phyloP scores from a whole-genome alignment of 1,139 yeast species.

The Diutina rugosa region DNA sequence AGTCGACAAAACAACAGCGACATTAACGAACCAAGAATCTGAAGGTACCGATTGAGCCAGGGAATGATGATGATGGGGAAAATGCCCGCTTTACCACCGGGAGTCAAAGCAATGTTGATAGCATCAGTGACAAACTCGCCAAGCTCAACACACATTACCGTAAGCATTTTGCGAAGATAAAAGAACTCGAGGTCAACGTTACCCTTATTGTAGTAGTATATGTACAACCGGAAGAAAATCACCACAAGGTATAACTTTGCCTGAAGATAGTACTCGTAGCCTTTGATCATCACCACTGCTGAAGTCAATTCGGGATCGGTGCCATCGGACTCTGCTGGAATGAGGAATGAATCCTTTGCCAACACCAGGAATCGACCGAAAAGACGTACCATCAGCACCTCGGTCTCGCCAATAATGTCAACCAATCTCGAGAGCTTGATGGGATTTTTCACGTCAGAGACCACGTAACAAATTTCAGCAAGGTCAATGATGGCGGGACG shows the following conservation, averaged over 20 bases:
- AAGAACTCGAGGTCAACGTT: conserved; percentile 5
- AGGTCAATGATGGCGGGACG: background rate
- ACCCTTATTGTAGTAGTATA: conserved; percentile 5
- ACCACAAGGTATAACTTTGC: conserved; percentile 4
- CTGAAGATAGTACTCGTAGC: conserved; percentile 3
- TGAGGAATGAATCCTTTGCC: conserved; percentile 4
- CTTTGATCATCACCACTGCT: background rate
- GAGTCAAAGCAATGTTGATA: background rate
- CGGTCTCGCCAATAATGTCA: background rate
- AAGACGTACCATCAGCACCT: background rate
- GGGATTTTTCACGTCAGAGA: background rate
- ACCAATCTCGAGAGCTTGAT: background rate
- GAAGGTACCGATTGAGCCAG: background rate
- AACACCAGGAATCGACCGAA: conserved; percentile 4
- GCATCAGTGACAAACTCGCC: background rate
- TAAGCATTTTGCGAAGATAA: background rate
- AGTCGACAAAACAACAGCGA: background rate
- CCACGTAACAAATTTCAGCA: background rate
- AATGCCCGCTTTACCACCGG: background rate
- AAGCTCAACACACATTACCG: background rate
- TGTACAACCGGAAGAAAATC: conserved; percentile 6
- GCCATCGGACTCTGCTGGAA: conserved; percentile 1
- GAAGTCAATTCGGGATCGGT: background rate
- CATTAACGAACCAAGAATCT: background rate
- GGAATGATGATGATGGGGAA: background rate